A percentile compares a stretch with the other conserved stretches of the same genome.
These are phyloP conservation scores for Dryadomyces quercus-mongolicae DNA, from an alignment of 2,329 filamentous ascomycete species.

Conservation along the genomic window DNA sequence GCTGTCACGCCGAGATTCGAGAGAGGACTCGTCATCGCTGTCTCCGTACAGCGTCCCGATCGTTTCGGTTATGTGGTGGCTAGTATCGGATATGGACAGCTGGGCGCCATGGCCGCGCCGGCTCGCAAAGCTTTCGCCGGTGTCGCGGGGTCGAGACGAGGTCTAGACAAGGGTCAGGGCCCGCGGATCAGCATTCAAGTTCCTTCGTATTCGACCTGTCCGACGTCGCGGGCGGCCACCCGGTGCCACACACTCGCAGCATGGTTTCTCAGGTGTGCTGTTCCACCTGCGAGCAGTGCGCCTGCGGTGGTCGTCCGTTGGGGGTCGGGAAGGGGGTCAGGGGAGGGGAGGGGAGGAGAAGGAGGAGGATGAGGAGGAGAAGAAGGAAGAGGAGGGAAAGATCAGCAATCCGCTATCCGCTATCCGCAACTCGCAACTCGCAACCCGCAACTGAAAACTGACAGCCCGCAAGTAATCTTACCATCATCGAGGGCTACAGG, in stretches of 20 bases:
- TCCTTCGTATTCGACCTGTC: background rate
- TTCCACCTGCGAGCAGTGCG: background rate
- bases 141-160: conserved; percentile 45
- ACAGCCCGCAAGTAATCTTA: conserved; percentile 1
- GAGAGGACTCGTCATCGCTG: conserved; percentile 47
- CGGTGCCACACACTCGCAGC: too few relatives aligned
- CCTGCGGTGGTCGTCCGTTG: background rate
- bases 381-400: too few relatives aligned
- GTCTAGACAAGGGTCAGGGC: conserved; percentile 26
- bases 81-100: conserved; percentile 70
- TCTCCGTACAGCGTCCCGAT: conserved; percentile 86
- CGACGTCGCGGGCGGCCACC: too few relatives aligned
- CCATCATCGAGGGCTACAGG: conserved; percentile 13
- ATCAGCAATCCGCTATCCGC: too few relatives aligned
- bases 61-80: conserved; percentile 87
- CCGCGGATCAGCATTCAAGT: background rate
- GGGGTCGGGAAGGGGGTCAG: background rate
- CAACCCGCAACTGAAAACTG: too few relatives aligned
- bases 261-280: background rate
- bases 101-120: conserved; percentile 47
- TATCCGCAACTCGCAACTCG: too few relatives aligned
- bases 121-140: conserved; percentile 43
- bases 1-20: conserved; percentile 34
- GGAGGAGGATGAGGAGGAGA: too few relatives aligned
- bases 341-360: background rate